These are phyloP conservation scores for Lactifluus rugatus DNA, from an alignment of 768 basidiomycete species.

Conservation along the genomic window DNA sequence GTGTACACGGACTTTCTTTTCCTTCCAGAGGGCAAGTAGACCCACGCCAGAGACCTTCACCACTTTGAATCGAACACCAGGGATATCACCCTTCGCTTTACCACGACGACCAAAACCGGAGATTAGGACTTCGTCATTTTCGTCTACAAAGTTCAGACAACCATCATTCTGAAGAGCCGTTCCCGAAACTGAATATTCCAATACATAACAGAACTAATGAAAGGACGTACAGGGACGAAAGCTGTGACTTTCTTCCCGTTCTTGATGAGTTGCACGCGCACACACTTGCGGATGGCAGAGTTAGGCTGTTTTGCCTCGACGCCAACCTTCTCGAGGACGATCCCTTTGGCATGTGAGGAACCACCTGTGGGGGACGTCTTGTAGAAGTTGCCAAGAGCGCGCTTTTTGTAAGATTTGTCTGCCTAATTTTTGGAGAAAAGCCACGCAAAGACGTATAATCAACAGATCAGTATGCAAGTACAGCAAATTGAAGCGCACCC, in stretches of 20 bases:
- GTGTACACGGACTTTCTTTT: constrained; percentile 76
- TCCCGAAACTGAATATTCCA: neutral
- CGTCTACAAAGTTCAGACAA: constrained; percentile 97
- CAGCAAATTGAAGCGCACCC: constrained; percentile 45
- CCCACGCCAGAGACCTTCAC: constrained; percentile 99
- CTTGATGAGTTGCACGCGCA: constrained; percentile 99
- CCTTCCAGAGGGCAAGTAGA: constrained; percentile 95
- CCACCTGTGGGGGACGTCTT: constrained; percentile 99
- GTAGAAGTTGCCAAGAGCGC: constrained; percentile 98
- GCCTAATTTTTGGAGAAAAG: constrained; percentile 42
- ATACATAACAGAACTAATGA: neutral
- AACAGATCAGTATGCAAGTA: neutral
- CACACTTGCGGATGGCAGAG: constrained; percentile 99
- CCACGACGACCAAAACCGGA: constrained; percentile 99
- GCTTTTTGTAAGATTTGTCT: constrained; percentile 98
- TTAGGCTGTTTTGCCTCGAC: constrained; percentile 99
- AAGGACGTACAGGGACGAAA: constrained; percentile 82
- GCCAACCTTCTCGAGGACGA: constrained; percentile 99
- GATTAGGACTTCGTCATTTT: constrained; percentile 99
- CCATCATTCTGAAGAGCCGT: constrained; percentile 65
- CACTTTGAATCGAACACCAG: constrained; percentile 99
- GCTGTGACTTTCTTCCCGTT: constrained; percentile 99
- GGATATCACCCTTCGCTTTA: constrained; percentile 99
- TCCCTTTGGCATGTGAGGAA: constrained; percentile 99
- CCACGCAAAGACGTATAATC: neutral